phyloP scores from a whole-genome alignment of 352 stramenopile genomes.

The Pythium phragmitis region DNA sequence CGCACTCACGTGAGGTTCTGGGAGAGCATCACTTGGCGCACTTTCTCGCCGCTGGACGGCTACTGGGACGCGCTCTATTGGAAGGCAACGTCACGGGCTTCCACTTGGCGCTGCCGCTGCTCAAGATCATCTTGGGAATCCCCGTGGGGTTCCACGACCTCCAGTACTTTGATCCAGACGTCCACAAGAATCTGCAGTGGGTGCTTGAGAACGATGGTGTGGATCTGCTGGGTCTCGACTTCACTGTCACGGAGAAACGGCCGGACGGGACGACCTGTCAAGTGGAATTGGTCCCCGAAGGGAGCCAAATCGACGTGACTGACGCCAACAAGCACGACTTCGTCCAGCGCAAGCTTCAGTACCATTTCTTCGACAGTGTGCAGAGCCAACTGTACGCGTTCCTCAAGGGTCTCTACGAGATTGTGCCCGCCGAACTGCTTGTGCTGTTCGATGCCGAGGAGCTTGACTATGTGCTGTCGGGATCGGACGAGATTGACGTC shows the following conservation, averaged over 20 bases:
- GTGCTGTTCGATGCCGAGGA: slow-evolving; percentile 93
- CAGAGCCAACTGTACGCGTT: slow-evolving; percentile 87
- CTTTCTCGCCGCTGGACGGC: slow-evolving; percentile 52
- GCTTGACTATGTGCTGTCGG: slow-evolving; percentile 90
- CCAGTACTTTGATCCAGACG: slow-evolving; percentile 69
- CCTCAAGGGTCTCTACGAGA: slow-evolving; percentile 95
- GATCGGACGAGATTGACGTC: slow-evolving; percentile 88
- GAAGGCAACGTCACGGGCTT: slow-evolving; percentile 94
- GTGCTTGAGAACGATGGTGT: slow-evolving; percentile 57
- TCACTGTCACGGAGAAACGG: slow-evolving; percentile 46
- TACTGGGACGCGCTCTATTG: slow-evolving; percentile 60
- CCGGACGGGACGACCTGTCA: slow-evolving; percentile 23
- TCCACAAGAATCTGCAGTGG: slow-evolving; percentile 63
- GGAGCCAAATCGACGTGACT: slow-evolving; percentile 91
- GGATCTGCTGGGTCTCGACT: slow-evolving; percentile 56
- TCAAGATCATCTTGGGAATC: slow-evolving; percentile 96
- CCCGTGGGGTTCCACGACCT: slow-evolving; percentile 94
- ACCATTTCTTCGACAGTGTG: slow-evolving; percentile 91
- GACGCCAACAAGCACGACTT: slow-evolving; percentile 49
- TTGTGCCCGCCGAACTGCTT: slow-evolving; percentile 86
- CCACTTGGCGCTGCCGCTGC: slow-evolving; percentile 93
- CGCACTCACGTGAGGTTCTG: slow-evolving; percentile 32
- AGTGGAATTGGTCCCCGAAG: slow-evolving; percentile 43
- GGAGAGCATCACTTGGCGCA: slow-evolving; percentile 69
- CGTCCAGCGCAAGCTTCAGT: slow-evolving; percentile 23